Evolutionary conservation across 306 rosid genomes (phyloP).

Genomic region (Cucumis hystrix): DNA sequence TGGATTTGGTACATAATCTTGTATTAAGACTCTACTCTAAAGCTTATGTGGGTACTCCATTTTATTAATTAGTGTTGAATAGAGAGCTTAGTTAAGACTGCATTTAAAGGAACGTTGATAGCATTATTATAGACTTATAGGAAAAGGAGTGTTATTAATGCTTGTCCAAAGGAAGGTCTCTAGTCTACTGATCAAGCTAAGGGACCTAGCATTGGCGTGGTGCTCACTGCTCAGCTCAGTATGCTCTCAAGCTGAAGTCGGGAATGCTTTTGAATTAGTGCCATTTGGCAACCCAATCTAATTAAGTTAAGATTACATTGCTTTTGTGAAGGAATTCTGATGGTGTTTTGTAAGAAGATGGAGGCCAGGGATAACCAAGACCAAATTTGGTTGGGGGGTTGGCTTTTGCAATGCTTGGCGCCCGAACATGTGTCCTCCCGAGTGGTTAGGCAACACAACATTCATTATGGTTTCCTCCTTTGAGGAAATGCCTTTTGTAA

Average conservation of each 20-base stretch:
- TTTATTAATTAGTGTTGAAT: neutral
- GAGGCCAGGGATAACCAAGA: no score
- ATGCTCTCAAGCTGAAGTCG: neutral
- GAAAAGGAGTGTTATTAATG: no score
- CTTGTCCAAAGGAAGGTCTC: neutral
- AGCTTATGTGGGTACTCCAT: neutral
- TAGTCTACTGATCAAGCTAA: neutral
- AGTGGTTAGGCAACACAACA: no score
- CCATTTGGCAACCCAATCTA: no score
- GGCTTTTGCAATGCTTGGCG: neutral
- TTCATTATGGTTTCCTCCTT: neutral
- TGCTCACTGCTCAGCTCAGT: neutral
- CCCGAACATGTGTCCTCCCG: no score
- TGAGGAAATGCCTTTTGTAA: neutral
- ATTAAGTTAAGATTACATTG: neutral
- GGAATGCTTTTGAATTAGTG: neutral
- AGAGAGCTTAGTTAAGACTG: neutral
- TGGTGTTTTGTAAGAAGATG: no score
- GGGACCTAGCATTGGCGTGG: neutral
- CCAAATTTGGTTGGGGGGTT: neutral
- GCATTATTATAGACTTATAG: neutral
- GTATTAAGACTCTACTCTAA: neutral
- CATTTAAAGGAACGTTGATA: neutral
- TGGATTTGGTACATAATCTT: neutral
- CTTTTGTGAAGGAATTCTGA: neutral